Base-by-base conservation (phyloP, 129 eudicot species). In the Artemisia annua region DNA sequence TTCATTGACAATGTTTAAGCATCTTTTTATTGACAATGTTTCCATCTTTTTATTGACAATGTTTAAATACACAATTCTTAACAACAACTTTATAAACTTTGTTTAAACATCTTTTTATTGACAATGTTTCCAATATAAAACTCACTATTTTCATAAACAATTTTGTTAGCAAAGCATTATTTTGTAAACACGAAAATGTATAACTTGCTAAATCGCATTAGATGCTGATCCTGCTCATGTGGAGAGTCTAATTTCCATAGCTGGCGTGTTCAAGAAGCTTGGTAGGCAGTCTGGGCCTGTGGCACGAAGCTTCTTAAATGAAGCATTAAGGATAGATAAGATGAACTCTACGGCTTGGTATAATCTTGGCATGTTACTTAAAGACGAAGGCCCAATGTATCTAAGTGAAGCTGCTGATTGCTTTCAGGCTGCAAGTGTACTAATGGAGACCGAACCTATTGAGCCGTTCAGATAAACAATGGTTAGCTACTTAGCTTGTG, bases 391-490 rank as follows among this genome's bases (percentile, higher is more conserved):
- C 48, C 50, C 75, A 22, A 76, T 66, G 73, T 66, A 66, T 43
- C 74, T 81, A 20, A 18, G 4, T 35, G 91, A 89, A 79, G 96
- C 96, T 58, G 94, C 80, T 58, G 97, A 92, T 4, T 92, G 97
- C 67, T 89, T 94, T 54, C 82, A 87, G 74, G 96, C 96, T 72
- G 97, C 97, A 35, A 44, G 66, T 3, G 54, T 83, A 28, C 88
- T 94, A 12, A 81, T 81, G 74, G 97, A 90, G 61, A 94, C 97
- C 1, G 86, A 85, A 57, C 99, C 99, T 2, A 73, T 90, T 2
- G 96, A 94, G 74, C 93, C 97, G 46, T 94, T 94, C 63, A 90
- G 96, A 82, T 91, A 72, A 86, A 51, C 22, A 43, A 18, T 12
- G n/a, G n/a, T n/a, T n/a, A n/a, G 13, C 11, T 55, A 17, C n/a